phyloP scores from a whole-genome alignment of 2,329 filamentous ascomycete genomes.

The Ceratocystis cubensis region DNA sequence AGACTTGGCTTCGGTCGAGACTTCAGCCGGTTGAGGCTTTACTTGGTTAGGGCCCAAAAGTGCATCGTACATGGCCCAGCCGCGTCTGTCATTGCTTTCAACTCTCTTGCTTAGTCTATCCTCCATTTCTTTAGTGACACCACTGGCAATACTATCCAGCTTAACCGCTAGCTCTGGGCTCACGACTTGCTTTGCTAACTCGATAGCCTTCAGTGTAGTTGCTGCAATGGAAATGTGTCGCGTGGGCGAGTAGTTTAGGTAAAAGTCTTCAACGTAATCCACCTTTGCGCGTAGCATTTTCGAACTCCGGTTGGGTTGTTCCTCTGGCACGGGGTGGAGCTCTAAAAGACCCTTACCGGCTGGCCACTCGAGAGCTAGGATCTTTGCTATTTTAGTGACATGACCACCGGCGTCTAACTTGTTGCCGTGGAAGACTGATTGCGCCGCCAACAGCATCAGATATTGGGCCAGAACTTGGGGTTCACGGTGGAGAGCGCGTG shows the following conservation, averaged over 20 bases:
- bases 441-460: constrained; percentile 34
- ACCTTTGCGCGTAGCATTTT: constrained; percentile 24
- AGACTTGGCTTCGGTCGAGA: background rate
- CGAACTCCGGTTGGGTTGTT: background rate
- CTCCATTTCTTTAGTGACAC: constrained; percentile 30
- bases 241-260: constrained; percentile 29
- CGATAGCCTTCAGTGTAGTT: constrained; percentile 35
- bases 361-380: constrained; percentile 34
- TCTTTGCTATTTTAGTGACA: constrained; percentile 30
- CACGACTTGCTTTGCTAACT: constrained; percentile 34
- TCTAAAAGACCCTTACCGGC: constrained; percentile 29
- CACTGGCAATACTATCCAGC: constrained; percentile 32
- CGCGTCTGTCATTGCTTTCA: constrained; percentile 18
- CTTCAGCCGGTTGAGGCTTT: background rate
- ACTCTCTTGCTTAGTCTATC: constrained; percentile 24
- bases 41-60: constrained; percentile 19
- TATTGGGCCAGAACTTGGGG: constrained; percentile 34
- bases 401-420: constrained; percentile 28
- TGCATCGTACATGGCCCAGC: constrained; percentile 20
- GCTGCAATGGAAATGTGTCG: constrained; percentile 27
- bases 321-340: constrained; percentile 27
- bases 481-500: constrained; percentile 30
- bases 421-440: constrained; percentile 28
- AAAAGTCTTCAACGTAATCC: constrained; percentile 27
- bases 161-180: constrained; percentile 28